Conservation (phyloP, 768 basidiomycete species). For the Tulasnella sp. region DNA sequence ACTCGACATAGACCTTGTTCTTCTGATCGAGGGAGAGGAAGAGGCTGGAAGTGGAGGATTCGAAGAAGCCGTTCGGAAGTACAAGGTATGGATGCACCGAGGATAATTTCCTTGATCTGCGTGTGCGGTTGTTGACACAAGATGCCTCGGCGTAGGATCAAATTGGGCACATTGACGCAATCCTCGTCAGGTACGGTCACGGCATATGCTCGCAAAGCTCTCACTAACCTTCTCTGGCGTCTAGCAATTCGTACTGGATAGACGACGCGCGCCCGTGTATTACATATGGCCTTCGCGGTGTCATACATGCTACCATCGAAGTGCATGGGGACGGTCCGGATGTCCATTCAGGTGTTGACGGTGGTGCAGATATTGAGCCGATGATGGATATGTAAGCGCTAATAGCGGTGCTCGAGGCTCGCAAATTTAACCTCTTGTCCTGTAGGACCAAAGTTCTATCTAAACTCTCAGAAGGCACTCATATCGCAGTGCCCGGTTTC, state of each 20-base stretch:
- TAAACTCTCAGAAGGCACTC: constrained; percentile 51
- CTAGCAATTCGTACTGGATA: constrained; percentile 94
- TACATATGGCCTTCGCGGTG: constrained; percentile 90
- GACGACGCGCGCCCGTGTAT: constrained; percentile 86
- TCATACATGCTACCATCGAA: constrained; percentile 78
- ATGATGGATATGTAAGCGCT: constrained; percentile 78
- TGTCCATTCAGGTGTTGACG: constrained; percentile 89
- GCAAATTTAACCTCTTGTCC: neutral
- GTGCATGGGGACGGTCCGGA: constrained; percentile 59
- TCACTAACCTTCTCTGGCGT: neutral
- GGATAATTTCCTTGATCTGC: neutral
- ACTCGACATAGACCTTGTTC: constrained; percentile 78
- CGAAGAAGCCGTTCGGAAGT: constrained; percentile 56
- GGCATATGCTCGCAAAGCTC: neutral
- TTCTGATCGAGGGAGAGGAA: constrained; percentile 94
- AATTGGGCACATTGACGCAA: constrained; percentile 83
- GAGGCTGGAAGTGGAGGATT: constrained; percentile 91
- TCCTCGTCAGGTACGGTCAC: constrained; percentile 63
- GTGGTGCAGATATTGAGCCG: constrained; percentile 79
- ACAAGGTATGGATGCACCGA: constrained; percentile 49
- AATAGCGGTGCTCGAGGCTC: neutral
- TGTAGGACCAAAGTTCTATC: constrained; percentile 72
- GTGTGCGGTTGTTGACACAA: neutral
- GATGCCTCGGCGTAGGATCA: constrained; percentile 49
- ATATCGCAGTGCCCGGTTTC: constrained; percentile 69